Conservation (phyloP, 768 basidiomycete species). For the Mycena amicta region DNA sequence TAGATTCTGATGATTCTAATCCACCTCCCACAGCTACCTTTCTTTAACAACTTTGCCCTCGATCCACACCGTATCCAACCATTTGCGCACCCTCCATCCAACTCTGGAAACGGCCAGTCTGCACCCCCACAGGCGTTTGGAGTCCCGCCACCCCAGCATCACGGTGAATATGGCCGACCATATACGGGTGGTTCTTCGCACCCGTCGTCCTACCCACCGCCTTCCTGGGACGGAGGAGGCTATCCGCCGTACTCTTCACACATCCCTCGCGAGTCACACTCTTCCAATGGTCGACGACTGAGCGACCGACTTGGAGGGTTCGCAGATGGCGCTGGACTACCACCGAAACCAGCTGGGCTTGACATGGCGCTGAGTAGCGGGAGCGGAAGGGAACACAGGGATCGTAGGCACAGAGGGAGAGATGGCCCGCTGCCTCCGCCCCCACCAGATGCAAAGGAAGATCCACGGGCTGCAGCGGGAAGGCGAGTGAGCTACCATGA, state of each 20-base stretch:
- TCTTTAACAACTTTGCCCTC: conserved; percentile 95
- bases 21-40: conserved; percentile 85
- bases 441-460: conserved; percentile 87
- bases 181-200: background rate
- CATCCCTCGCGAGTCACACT: conserved; percentile 58
- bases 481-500: conserved; percentile 93
- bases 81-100: conserved; percentile 75
- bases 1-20: too few relatives aligned
- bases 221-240: conserved; percentile 30
- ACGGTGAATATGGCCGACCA: background rate
- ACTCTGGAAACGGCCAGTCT: conserved; percentile 65
- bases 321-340: conserved; percentile 70
- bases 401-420: conserved; percentile 33
- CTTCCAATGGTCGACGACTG: conserved; percentile 61
- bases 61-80: conserved; percentile 93
- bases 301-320: conserved; percentile 84
- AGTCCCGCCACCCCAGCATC: conserved; percentile 35
- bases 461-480: conserved; percentile 87
- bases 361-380: conserved; percentile 57
- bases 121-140: conserved; percentile 88
- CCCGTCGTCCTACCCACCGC: conserved; percentile 33
- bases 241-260: too few relatives aligned
- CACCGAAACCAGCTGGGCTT: conserved; percentile 70
- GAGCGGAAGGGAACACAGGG: conserved; percentile 41
- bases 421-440: conserved; percentile 73